Conservation (phyloP, 495 filamentous ascomycete genomes). For the Margaritispora aquatica region DNA sequence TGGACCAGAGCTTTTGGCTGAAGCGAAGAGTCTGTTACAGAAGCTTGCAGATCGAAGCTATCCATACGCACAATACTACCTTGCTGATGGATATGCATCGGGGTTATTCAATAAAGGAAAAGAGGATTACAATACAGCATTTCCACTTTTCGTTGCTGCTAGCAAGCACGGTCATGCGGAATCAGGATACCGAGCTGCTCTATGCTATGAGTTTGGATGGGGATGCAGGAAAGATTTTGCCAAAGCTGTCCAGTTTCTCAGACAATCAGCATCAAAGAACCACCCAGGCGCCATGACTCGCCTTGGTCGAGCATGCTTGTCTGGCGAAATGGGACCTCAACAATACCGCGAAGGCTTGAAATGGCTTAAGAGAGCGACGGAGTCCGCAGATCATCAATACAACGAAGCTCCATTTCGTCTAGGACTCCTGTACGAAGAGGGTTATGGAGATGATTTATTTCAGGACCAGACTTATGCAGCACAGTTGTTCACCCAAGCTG, state of each 20-base stretch:
- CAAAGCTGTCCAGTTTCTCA: constrained; percentile 91
- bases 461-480: constrained; percentile 83
- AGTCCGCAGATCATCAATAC: constrained; percentile 85
- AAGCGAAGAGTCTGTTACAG: constrained; percentile 84
- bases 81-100: constrained; percentile 89
- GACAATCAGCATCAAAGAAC: constrained; percentile 82
- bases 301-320: constrained; percentile 82
- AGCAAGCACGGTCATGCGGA: constrained; percentile 98
- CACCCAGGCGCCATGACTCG: constrained; percentile 94
- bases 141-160: constrained; percentile 84
- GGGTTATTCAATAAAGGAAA: constrained; percentile 92
- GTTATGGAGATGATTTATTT: constrained; percentile 90
- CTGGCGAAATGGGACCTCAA: constrained; percentile 79
- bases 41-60: constrained; percentile 79
- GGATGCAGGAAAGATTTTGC: constrained; percentile 80
- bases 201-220: constrained; percentile 99
- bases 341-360: constrained; percentile 90
- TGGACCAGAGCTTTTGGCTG: constrained; percentile 66
- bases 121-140: constrained; percentile 83
- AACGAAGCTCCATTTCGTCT: constrained; percentile 90
- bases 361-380: constrained; percentile 91
- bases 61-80: constrained; percentile 96
- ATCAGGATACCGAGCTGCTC: constrained; percentile 84
- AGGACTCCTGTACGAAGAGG: constrained; percentile 77
- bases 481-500: constrained; percentile 89